These are phyloP conservation scores for Verticillium zaregamsianum DNA, from an alignment of 2,329 filamentous ascomycete genomes.

Conservation along the genomic window DNA sequence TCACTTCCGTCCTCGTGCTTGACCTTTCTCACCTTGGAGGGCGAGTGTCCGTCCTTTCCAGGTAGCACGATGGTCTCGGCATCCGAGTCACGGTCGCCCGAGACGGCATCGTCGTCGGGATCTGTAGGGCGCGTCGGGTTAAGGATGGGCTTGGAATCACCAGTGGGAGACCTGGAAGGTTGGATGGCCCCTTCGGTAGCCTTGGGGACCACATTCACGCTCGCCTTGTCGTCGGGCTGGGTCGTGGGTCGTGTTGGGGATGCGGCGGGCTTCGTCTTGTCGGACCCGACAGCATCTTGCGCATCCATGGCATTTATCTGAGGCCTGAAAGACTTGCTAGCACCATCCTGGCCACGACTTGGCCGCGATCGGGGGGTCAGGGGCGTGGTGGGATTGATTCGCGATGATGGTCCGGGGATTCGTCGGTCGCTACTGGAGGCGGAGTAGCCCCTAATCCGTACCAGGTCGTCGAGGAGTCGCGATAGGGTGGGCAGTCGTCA, in stretches of 20 bases:
- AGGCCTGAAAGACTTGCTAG: slow-evolving; percentile 43
- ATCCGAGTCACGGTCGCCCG: slow-evolving; percentile 60
- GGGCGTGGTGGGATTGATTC: slow-evolving; percentile 11
- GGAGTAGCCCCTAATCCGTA: slow-evolving; percentile 7
- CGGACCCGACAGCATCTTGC: slow-evolving; percentile 63
- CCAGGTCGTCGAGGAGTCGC: not conserved
- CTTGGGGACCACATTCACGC: slow-evolving; percentile 7
- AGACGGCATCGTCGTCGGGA: slow-evolving; percentile 35
- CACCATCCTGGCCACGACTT: slow-evolving; percentile 54
- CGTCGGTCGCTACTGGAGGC: slow-evolving; percentile 5
- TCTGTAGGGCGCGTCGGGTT: slow-evolving; percentile 22
- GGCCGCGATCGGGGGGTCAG: slow-evolving; percentile 22
- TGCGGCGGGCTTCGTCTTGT: slow-evolving; percentile 55
- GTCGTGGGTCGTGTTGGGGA: slow-evolving; percentile 32
- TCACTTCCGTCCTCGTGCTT: slow-evolving; percentile 63
- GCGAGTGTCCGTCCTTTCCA: slow-evolving; percentile 61
- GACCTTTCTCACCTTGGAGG: slow-evolving; percentile 58
- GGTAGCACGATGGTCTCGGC: slow-evolving; percentile 68
- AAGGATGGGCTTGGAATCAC: slow-evolving; percentile 12
- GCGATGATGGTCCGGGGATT: not conserved
- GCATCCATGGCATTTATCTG: slow-evolving; percentile 65
- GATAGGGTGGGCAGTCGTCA: not conserved
- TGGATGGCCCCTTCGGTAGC: slow-evolving; percentile 12
- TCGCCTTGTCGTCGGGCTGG: slow-evolving; percentile 7
- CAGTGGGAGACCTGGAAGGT: not conserved